A percentile compares a stretch with the other conserved stretches of the same genome.
These are phyloP conservation scores for Bertia moriformis DNA, from an alignment of 2,329 filamentous ascomycete species.

Conservation along the genomic window DNA sequence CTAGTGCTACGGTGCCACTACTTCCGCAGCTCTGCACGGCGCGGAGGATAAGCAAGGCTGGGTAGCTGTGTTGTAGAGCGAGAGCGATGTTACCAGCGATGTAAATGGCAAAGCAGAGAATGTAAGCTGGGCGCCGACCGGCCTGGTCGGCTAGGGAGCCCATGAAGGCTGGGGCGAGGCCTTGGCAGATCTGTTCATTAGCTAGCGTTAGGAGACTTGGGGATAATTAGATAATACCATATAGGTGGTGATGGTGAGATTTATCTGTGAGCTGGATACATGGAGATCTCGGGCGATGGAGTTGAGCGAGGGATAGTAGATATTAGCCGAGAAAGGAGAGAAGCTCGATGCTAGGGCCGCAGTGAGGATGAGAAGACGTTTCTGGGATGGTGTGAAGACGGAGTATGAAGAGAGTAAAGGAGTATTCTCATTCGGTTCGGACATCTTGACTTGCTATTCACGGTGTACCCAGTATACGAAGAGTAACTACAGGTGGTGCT, in stretches of 20 bases:
- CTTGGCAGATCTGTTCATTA: slow-evolving; percentile 11
- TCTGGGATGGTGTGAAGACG: slow-evolving; percentile 14
- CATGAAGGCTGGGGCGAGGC: slow-evolving; percentile 14
- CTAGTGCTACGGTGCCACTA: slow-evolving; percentile 22
- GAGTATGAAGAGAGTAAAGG: slow-evolving; percentile 11
- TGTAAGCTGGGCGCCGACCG: slow-evolving; percentile 14
- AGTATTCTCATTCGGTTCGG: background rate
- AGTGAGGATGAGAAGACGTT: slow-evolving; percentile 12
- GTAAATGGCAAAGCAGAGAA: background rate
- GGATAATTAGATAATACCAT: slow-evolving; percentile 12
- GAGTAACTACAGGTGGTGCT: too few species aligned
- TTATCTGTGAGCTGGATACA: slow-evolving; percentile 24
- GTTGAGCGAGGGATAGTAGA: slow-evolving; percentile 19
- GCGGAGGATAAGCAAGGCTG: slow-evolving; percentile 8
- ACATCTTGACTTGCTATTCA: background rate
- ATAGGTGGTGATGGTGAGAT: slow-evolving; percentile 33
- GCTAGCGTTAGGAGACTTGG: background rate
- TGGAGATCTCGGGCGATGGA: slow-evolving; percentile 19
- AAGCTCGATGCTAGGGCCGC: slow-evolving; percentile 5
- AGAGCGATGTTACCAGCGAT: slow-evolving; percentile 7
- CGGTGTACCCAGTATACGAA: background rate
- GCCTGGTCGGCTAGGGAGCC: slow-evolving; percentile 13
- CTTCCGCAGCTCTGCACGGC: slow-evolving; percentile 10
- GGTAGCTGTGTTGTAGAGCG: slow-evolving; percentile 8
- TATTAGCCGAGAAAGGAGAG: slow-evolving; percentile 6